A percentile compares a stretch with the other conserved stretches of the same genome.
Conservation (phyloP, 176 grass and related monocot species). For the Carex myosuroides region DNA sequence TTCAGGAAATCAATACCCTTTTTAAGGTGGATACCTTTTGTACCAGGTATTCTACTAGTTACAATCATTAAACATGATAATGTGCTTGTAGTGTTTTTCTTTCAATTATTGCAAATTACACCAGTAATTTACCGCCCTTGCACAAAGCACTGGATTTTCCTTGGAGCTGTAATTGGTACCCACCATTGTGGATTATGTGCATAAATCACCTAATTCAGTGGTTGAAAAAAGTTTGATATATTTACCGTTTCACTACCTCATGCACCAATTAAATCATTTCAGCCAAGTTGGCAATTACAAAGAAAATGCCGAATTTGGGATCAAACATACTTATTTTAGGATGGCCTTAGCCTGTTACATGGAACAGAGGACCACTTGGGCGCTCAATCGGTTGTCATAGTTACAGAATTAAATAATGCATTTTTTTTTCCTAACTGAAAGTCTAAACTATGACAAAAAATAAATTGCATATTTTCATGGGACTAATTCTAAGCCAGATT, state of each 20-base stretch:
- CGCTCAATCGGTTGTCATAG: neutral
- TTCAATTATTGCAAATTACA: neutral
- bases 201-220: neutral
- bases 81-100: neutral
- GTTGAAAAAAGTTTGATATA: neutral
- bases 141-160: neutral
- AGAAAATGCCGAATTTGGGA: neutral
- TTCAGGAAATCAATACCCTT: slow-evolving; percentile 79
- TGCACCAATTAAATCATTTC: neutral
- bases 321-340: neutral
- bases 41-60: slow-evolving; percentile 54
- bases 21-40: slow-evolving; percentile 71
- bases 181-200: neutral
- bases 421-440: neutral
- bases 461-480: neutral
- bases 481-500: neutral
- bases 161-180: neutral
- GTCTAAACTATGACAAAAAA: neutral
- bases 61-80: neutral
- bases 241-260: neutral
- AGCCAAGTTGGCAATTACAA: neutral
- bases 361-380: neutral
- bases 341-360: neutral
- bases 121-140: slow-evolving; percentile 1
- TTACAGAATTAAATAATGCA: neutral